A percentile compares a stretch with the other conserved stretches of the same genome.
These are phyloP conservation scores for Trichoderma harzianum DNA, from an alignment of 2,329 filamentous ascomycete species.

Conservation along the genomic window DNA sequence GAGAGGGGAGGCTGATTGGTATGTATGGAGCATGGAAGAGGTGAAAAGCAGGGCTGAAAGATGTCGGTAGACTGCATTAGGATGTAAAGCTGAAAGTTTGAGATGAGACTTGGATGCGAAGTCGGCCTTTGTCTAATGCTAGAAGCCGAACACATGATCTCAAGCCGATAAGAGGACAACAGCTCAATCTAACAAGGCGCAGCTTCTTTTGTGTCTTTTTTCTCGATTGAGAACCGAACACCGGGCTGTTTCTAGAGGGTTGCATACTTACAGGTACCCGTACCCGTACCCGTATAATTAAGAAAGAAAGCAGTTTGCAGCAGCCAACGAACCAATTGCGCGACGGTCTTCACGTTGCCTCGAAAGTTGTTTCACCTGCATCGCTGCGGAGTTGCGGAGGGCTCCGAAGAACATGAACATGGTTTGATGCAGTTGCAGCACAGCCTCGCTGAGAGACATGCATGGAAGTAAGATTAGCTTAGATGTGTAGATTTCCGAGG, in stretches of 20 bases:
- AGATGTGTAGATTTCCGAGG: not conserved
- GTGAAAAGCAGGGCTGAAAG: not conserved
- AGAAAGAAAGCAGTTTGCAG: not conserved
- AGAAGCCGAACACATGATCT: not conserved
- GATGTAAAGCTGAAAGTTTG: not conserved
- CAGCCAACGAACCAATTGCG: not conserved
- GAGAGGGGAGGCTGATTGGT: not conserved
- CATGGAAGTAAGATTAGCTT: not conserved
- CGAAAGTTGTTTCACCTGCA: not conserved
- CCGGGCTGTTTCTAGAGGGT: not conserved
- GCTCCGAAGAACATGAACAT: not conserved
- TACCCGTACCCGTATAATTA: not conserved
- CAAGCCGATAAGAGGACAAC: not conserved
- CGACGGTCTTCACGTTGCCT: not conserved
- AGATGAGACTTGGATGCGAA: not conserved
- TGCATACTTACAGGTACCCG: not conserved
- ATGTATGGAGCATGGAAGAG: not conserved
- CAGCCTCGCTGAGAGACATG: not conserved
- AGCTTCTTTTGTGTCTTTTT: not conserved
- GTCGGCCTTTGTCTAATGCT: not conserved
- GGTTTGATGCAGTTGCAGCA: not conserved
- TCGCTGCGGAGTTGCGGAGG: not conserved
- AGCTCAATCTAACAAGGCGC: not conserved
- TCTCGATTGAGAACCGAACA: not conserved
- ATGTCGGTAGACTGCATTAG: not conserved